Evolutionary conservation across 768 basidiomycete genomes (phyloP), one percentile per base, ranked within the genome.

Genomic region (Pleurotus giganteus): DNA sequence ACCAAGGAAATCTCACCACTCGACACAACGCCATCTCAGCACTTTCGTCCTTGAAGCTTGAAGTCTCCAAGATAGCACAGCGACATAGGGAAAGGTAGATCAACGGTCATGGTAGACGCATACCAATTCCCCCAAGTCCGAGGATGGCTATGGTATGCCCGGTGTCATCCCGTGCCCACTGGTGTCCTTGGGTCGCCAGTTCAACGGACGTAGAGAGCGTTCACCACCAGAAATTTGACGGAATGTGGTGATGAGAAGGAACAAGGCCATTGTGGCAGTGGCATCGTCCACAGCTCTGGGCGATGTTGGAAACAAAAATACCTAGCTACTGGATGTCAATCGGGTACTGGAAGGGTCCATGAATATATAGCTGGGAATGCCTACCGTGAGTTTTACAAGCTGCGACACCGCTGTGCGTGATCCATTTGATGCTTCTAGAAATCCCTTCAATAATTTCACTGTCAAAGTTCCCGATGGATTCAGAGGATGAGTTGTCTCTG

Each of bases 271-370:
- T 0, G 92, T 94, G 0, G 94, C 94, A 1, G 93, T 94, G 8
- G 88, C 92, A 59, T 94, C 91, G 69, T 95, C 86, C 46, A 96
- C 94, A 3, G 91, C 91, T 12, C 87, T 84, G 0, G 94, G 93
- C 1, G 93, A n/a, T 95, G 66, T 95, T 94, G 7, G 94, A 93
- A 19, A 95, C 82, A 29, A 70, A 74, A 60, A 94, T 91, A 9
- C 86, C 88, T 88, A 46, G 26, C 50, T 42, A 15, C 58, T n/a
- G 46, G 32, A 24, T 47, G 27, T 12, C 28, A 37, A 21, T 41
- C 12, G 9, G 8, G 19, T 41, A n/a, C 39, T 15, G 19, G 28
- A 15, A n/a, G 12, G 27, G 39, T n/a, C n/a, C n/a, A n/a, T n/a
- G n/a, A n/a, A n/a, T n/a, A n/a, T n/a, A n/a, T 8, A 17, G 34